phyloP scores from a whole-genome alignment of 75 land plant genomes.

The Selaginella moellendorffii region DNA sequence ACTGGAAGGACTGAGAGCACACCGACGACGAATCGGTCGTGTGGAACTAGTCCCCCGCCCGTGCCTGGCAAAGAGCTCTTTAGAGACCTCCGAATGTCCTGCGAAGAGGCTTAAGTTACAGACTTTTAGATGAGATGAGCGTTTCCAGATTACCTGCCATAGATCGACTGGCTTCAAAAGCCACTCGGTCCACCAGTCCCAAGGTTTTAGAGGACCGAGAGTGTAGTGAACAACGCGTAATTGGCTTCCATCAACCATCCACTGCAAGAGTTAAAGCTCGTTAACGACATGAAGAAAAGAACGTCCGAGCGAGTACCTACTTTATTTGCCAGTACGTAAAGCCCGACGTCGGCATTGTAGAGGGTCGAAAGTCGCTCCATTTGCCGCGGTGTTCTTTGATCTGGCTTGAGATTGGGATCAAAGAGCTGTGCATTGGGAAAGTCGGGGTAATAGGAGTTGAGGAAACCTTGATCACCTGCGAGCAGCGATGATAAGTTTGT shows the following conservation, averaged over 20 bases:
- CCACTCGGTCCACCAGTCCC: constrained; percentile 99
- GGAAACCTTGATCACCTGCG: constrained; percentile 93
- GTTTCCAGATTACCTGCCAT: constrained; percentile 85
- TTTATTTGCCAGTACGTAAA: constrained; percentile 97
- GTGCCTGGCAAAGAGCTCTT: constrained; percentile 96
- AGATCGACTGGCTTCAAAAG: constrained; percentile 84
- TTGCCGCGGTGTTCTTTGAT: constrained; percentile 37
- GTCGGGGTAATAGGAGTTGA: constrained; percentile 74
- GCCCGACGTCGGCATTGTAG: constrained; percentile 98
- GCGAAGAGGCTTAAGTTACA: too few relatives aligned
- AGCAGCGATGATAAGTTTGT: background rate
- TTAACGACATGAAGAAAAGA: background rate
- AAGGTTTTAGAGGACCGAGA: constrained; percentile 93
- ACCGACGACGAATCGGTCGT: constrained; percentile 38
- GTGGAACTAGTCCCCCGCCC: constrained; percentile 56
- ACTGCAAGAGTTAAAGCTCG: constrained; percentile 29
- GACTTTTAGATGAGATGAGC: too few relatives aligned
- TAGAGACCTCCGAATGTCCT: too few relatives aligned
- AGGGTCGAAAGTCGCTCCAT: constrained; percentile 93
- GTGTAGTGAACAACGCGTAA: constrained; percentile 90
- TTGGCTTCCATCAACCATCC: constrained; percentile 96
- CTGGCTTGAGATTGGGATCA: constrained; percentile 48
- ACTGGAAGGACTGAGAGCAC: constrained; percentile 55
- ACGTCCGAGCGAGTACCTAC: constrained; percentile 14
- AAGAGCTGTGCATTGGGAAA: constrained; percentile 88